Evolutionary conservation across 2,329 filamentous ascomycete species (phyloP).

Genomic region (Helotiales sp.): DNA sequence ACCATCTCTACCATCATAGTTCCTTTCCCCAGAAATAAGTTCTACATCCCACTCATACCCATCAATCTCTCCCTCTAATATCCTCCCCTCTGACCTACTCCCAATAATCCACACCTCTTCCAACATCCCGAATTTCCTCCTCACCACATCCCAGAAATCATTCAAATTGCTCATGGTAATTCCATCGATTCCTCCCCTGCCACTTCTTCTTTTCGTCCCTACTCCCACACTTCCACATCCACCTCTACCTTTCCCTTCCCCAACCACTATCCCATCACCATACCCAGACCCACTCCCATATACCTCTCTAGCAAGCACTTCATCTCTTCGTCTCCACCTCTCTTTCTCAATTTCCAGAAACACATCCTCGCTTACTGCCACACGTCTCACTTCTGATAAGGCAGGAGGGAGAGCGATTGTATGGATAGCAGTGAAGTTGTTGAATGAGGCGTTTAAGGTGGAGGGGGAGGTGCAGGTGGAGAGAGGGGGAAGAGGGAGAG

Average conservation of each 20-base stretch:
- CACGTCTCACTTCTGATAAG: conserved; percentile 1
- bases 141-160: conserved; percentile 31
- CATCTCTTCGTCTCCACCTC: background rate
- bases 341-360: conserved; percentile 20
- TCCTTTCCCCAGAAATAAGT: background rate
- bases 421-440: conserved; percentile 21
- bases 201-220: conserved; percentile 8
- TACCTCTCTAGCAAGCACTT: background rate
- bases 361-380: conserved; percentile 27
- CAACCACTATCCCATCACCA: background rate
- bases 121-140: conserved; percentile 20
- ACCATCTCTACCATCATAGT: background rate
- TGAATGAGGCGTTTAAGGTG: conserved; percentile 18
- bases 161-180: conserved; percentile 13
- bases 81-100: conserved; percentile 3
- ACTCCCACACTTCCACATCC: background rate
- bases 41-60: too few relatives aligned
- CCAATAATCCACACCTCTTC: conserved; percentile 25
- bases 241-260: background rate
- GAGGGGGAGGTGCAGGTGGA: background rate
- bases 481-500: background rate
- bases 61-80: background rate
- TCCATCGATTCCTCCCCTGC: background rate
- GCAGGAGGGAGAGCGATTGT: conserved; percentile 4
- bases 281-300: background rate